phyloP scores from a whole-genome alignment of 2,329 filamentous ascomycete species.

The Monosporascus sp. region DNA sequence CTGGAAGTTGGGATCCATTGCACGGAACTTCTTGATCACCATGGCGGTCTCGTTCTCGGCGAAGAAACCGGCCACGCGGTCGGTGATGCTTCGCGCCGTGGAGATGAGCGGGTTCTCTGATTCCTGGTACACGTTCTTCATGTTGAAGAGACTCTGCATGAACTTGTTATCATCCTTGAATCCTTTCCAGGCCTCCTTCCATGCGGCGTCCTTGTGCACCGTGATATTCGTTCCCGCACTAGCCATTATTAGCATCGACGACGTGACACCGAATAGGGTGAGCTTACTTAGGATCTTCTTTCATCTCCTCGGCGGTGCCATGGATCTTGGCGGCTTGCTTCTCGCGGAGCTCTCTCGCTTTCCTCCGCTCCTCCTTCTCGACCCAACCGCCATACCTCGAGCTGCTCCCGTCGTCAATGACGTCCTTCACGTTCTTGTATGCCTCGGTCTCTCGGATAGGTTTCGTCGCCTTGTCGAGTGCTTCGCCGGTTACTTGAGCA shows the following conservation, averaged over 20 bases:
- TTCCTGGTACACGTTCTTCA: slow-evolving; percentile 87
- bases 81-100: slow-evolving; percentile 89
- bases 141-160: slow-evolving; percentile 80
- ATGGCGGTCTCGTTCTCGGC: slow-evolving; percentile 96
- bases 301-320: slow-evolving; percentile 54
- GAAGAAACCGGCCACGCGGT: slow-evolving; percentile 90
- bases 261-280: slow-evolving; percentile 8
- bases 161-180: slow-evolving; percentile 88
- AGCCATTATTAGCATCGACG: slow-evolving; percentile 23
- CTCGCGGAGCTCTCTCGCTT: slow-evolving; percentile 69
- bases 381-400: slow-evolving; percentile 95
- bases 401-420: slow-evolving; percentile 94
- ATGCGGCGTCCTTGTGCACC: slow-evolving; percentile 91
- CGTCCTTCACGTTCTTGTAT: slow-evolving; percentile 90
- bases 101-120: slow-evolving; percentile 94
- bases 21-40: slow-evolving; percentile 96
- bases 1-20: slow-evolving; percentile 93
- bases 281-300: slow-evolving; percentile 84
- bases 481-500: slow-evolving; percentile 78
- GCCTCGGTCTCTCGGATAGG: slow-evolving; percentile 92
- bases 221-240: slow-evolving; percentile 94
- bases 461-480: slow-evolving; percentile 88
- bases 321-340: slow-evolving; percentile 49
- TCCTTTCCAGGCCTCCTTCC: slow-evolving; percentile 97
- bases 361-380: slow-evolving; percentile 89